Conservation (phyloP, 2,329 filamentous ascomycete genomes). For the Penicillium sp. region DNA sequence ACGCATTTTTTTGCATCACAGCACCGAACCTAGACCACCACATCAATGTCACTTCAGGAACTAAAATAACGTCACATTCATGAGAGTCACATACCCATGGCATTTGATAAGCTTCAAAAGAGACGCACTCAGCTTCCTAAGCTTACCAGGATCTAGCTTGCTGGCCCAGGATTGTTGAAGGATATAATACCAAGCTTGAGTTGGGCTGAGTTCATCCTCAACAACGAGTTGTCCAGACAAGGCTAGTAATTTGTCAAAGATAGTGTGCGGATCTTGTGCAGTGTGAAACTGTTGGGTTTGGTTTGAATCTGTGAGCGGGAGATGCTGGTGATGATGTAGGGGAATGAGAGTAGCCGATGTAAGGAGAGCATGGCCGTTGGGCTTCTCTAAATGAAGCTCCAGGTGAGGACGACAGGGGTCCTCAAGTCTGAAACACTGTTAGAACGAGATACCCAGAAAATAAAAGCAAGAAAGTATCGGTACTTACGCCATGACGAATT, state of each 20-base stretch:
- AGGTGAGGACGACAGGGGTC: constrained; percentile 36
- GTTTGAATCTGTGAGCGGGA: neutral
- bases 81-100: constrained; percentile 30
- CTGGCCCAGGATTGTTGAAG: constrained; percentile 24
- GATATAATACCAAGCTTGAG: constrained; percentile 37
- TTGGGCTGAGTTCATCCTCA: constrained; percentile 33
- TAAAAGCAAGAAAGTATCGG: neutral
- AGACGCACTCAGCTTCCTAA: constrained; percentile 24
- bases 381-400: constrained; percentile 16
- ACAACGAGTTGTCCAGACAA: constrained; percentile 14
- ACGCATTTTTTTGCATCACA: neutral
- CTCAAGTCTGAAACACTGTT: constrained; percentile 28
- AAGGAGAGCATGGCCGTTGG: constrained; percentile 32
- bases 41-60: neutral
- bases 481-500: constrained; percentile 38
- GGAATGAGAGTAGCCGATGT: constrained; percentile 30
- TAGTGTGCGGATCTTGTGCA: neutral
- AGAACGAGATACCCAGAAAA: neutral
- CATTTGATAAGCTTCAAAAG: constrained; percentile 30
- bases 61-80: neutral
- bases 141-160: constrained; percentile 12
- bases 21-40: neutral
- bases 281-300: neutral
- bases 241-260: constrained; percentile 17
- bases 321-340: neutral